Conservation (phyloP, 2,329 filamentous ascomycete species). For the Amesomyces nigricolor region DNA sequence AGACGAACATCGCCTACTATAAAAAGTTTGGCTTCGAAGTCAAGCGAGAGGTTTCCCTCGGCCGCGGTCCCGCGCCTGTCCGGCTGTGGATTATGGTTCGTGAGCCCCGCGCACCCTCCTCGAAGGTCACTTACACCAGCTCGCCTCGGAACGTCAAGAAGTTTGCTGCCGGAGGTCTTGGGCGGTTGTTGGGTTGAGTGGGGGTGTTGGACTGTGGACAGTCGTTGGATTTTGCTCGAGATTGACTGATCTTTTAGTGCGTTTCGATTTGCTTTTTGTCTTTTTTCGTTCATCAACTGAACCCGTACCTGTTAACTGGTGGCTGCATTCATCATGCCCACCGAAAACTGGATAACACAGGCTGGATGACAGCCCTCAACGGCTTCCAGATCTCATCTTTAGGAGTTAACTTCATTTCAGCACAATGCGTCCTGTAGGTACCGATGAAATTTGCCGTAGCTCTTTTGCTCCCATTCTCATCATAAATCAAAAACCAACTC, state of each 20-base stretch:
- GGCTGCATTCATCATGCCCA: slow-evolving; percentile 20
- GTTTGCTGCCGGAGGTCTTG: background rate
- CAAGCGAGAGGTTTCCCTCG: slow-evolving; percentile 57
- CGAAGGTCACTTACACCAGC: slow-evolving; percentile 6
- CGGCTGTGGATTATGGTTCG: slow-evolving; percentile 76
- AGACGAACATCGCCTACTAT: slow-evolving; percentile 65
- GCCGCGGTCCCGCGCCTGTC: slow-evolving; percentile 53
- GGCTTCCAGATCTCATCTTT: background rate
- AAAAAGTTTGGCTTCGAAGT: slow-evolving; percentile 67
- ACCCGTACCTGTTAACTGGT: slow-evolving; percentile 1
- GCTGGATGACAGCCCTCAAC: background rate
- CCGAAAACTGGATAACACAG: background rate
- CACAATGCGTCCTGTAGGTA: background rate
- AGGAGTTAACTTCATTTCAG: background rate
- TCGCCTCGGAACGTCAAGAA: slow-evolving; percentile 6
- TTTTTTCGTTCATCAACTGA: slow-evolving; percentile 15
- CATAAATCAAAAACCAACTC: background rate
- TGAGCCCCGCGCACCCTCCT: slow-evolving; percentile 45
- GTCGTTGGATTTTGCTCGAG: background rate
- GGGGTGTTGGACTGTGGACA: background rate
- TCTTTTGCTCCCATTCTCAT: background rate
- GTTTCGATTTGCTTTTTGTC: background rate
- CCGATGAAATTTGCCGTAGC: background rate
- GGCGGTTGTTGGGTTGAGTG: slow-evolving; percentile 6
- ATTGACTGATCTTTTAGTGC: slow-evolving; percentile 8